Evolutionary conservation across 352 stramenopile species (phyloP).

Genomic region (Globisporangium mamillatum): DNA sequence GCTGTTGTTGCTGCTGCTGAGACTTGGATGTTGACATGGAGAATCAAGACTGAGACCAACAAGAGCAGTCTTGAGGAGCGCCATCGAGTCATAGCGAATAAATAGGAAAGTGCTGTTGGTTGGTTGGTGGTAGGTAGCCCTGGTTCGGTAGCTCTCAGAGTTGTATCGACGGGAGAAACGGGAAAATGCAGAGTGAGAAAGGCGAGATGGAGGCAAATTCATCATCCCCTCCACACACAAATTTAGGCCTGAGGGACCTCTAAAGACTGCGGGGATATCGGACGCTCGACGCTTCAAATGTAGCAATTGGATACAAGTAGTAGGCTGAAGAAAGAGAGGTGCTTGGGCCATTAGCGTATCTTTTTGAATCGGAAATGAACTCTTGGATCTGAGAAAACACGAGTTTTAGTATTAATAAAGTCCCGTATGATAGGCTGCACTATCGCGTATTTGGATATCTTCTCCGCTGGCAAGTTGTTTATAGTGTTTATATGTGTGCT

Average conservation of each 20-base stretch:
- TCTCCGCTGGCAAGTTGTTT: not conserved
- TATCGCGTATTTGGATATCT: not conserved
- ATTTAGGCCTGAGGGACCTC: not conserved
- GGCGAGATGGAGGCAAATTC: not conserved
- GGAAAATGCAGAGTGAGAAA: conserved; percentile 16
- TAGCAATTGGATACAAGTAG: not conserved
- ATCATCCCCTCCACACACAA: not conserved
- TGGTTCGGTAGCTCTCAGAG: not conserved
- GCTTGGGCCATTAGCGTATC: not conserved
- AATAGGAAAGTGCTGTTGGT: not conserved
- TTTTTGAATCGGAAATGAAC: not conserved
- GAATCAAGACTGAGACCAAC: not conserved
- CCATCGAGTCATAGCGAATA: conserved; percentile 8
- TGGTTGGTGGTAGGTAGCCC: not conserved
- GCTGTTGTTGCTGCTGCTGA: not conserved
- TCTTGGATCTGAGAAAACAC: too few species aligned
- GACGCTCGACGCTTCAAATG: not conserved
- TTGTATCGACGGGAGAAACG: not conserved
- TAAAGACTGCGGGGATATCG: not conserved
- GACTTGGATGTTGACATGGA: not conserved
- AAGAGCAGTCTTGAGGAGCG: not conserved
- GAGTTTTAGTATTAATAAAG: too few species aligned
- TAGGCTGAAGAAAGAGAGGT: not conserved
- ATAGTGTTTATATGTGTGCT: not conserved
- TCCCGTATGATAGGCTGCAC: not conserved